Conservation (phyloP, 352 stramenopile species). For the Pythium sp. region DNA sequence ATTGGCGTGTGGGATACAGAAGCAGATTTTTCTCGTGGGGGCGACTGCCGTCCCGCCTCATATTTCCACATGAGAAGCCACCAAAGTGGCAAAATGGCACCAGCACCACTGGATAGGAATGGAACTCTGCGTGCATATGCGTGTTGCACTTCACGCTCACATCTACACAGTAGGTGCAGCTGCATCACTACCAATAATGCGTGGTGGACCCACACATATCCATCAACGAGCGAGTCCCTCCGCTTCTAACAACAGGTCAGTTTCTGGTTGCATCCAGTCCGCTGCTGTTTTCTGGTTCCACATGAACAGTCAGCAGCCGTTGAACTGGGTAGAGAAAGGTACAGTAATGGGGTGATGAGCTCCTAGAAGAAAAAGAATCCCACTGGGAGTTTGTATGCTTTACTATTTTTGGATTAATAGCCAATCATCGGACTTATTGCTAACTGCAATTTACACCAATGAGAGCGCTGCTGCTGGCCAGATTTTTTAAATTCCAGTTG, state of each 20-base stretch:
- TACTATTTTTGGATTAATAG: background rate
- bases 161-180: background rate
- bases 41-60: background rate
- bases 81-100: background rate
- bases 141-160: background rate
- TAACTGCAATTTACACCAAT: background rate
- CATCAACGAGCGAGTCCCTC: background rate
- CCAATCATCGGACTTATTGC: background rate
- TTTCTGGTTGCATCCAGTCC: too few relatives aligned
- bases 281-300: background rate
- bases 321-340: too few relatives aligned
- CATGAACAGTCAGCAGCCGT: background rate
- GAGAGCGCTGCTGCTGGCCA: too few relatives aligned
- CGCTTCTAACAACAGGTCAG: too few relatives aligned
- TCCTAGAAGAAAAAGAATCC: background rate
- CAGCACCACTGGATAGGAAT: background rate
- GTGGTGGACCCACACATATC: too few relatives aligned
- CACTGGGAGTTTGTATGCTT: background rate
- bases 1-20: background rate
- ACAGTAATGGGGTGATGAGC: background rate
- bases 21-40: background rate
- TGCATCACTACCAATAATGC: background rate
- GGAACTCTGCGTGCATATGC: too few relatives aligned
- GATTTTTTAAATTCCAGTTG: too few relatives aligned
- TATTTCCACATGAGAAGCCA: background rate